These are phyloP conservation scores for Emergomyces africanus DNA, from an alignment of 2,329 filamentous ascomycete species.

Conservation along the genomic window DNA sequence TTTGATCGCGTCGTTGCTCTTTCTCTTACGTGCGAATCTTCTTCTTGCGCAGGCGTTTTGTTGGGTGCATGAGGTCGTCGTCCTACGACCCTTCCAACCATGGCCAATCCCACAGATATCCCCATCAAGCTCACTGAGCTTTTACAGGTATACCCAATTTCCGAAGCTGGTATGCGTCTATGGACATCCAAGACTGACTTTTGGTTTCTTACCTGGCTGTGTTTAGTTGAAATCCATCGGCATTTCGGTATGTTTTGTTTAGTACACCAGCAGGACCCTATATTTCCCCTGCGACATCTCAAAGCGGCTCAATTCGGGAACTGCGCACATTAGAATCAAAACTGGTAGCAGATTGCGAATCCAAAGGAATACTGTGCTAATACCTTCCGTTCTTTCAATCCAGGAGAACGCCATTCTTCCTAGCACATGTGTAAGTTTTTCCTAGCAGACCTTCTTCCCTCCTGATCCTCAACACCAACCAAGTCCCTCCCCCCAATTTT, in stretches of 20 bases:
- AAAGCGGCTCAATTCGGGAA: neutral
- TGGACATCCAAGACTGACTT: neutral
- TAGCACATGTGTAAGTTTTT: constrained; percentile 63
- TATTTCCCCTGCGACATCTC: neutral
- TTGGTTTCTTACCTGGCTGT: neutral
- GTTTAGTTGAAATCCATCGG: constrained; percentile 40
- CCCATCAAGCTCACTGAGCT: constrained; percentile 92
- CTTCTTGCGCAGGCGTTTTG: constrained; percentile 27
- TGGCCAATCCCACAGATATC: constrained; percentile 42
- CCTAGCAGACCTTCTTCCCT: constrained; percentile 4
- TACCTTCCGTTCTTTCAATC: constrained; percentile 32
- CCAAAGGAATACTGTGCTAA: constrained; percentile 13
- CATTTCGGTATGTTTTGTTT: constrained; percentile 37
- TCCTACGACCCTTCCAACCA: constrained; percentile 32
- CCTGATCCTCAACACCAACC: constrained; percentile 10
- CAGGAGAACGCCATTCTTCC: constrained; percentile 58
- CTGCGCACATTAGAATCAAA: neutral
- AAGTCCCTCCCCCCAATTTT: constrained; percentile 1
- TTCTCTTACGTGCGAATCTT: constrained; percentile 8
- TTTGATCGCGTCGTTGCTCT: neutral
- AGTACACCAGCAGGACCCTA: neutral
- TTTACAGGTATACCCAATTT: constrained; percentile 49
- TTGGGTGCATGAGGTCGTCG: constrained; percentile 30
- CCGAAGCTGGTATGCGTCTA: neutral
- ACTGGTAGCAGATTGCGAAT: constrained; percentile 4